Evolutionary conservation across 352 stramenopile genomes (phyloP).

Genomic region (Elongisporangium anandrum): DNA sequence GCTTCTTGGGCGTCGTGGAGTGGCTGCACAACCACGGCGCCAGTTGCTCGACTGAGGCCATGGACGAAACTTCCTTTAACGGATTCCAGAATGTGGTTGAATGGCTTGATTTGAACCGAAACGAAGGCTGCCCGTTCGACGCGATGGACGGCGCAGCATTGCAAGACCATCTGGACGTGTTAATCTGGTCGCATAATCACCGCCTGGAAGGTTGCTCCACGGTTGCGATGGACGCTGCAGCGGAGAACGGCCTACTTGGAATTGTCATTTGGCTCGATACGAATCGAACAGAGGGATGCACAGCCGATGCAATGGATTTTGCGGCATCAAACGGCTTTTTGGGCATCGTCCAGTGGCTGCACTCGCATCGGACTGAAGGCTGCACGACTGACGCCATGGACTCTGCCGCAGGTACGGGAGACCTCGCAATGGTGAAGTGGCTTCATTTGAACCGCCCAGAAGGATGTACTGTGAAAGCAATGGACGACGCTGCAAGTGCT

Average conservation of each 20-base stretch:
- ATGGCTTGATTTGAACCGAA: constrained; percentile 42
- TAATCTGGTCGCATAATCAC: constrained; percentile 16
- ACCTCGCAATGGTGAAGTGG: constrained; percentile 12
- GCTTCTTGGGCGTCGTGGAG: constrained; percentile 38
- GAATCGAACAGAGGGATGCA: neutral
- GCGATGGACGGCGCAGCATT: constrained; percentile 18
- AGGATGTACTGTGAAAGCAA: constrained; percentile 20
- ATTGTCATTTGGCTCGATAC: neutral
- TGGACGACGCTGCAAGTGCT: constrained; percentile 24
- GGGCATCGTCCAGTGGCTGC: constrained; percentile 15
- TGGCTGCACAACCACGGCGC: constrained; percentile 38
- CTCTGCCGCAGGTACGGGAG: constrained; percentile 10
- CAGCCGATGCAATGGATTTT: constrained; percentile 14
- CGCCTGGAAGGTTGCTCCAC: constrained; percentile 1
- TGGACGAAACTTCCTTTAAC: constrained; percentile 44
- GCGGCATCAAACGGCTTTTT: constrained; percentile 11
- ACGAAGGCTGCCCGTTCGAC: constrained; percentile 12
- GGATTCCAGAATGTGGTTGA: constrained; percentile 38
- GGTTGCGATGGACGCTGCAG: neutral
- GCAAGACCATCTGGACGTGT: constrained; percentile 15
- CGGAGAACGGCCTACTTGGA: neutral
- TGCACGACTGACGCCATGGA: constrained; percentile 15
- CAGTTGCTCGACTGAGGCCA: constrained; percentile 28
- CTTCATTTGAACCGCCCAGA: constrained; percentile 16
- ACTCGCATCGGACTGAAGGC: constrained; percentile 7